Evolutionary conservation across 805 yeast genomes (phyloP).

Genomic region (Schwanniomyces polymorphus): DNA sequence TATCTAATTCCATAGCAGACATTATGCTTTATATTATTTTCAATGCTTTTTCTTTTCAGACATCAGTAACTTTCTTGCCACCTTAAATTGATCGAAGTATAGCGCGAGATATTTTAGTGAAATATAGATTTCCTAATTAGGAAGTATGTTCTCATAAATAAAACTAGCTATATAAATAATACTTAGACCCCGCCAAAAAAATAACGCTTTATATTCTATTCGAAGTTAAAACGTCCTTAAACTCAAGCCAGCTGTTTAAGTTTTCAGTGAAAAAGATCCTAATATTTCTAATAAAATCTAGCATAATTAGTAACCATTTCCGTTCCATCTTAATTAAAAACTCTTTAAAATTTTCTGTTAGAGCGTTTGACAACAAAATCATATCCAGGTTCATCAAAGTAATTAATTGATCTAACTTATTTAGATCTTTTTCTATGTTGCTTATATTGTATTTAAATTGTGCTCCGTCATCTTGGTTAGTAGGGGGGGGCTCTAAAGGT

Average conservation of each 20-base stretch:
- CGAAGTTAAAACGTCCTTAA: slow-evolving; percentile 17
- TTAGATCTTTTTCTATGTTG: slow-evolving; percentile 40
- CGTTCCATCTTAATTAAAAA: slow-evolving; percentile 39
- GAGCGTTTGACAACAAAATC: slow-evolving; percentile 40
- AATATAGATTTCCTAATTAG: neutral
- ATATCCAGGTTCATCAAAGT: slow-evolving; percentile 44
- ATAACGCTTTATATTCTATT: neutral
- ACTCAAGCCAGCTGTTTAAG: slow-evolving; percentile 32
- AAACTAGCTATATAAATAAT: neutral
- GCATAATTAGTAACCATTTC: slow-evolving; percentile 38
- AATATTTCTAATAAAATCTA: slow-evolving; percentile 35
- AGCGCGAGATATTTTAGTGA: neutral
- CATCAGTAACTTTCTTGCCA: slow-evolving; percentile 3
- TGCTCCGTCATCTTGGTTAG: slow-evolving; percentile 5
- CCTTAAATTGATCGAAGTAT: slow-evolving; percentile 3
- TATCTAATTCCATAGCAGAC: slow-evolving; percentile 41
- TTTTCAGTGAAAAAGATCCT: slow-evolving; percentile 31
- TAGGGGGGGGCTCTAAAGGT: neutral
- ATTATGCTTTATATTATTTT: slow-evolving; percentile 4
- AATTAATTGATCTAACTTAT: slow-evolving; percentile 49
- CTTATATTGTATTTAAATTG: slow-evolving; percentile 29
- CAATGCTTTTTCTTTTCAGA: neutral
- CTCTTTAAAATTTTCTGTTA: slow-evolving; percentile 40
- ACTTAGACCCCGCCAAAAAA: neutral
- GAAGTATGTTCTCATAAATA: neutral